Base-by-base conservation (phyloP, 2,329 filamentous ascomycete genomes). In the Aspergillus neotritici region DNA sequence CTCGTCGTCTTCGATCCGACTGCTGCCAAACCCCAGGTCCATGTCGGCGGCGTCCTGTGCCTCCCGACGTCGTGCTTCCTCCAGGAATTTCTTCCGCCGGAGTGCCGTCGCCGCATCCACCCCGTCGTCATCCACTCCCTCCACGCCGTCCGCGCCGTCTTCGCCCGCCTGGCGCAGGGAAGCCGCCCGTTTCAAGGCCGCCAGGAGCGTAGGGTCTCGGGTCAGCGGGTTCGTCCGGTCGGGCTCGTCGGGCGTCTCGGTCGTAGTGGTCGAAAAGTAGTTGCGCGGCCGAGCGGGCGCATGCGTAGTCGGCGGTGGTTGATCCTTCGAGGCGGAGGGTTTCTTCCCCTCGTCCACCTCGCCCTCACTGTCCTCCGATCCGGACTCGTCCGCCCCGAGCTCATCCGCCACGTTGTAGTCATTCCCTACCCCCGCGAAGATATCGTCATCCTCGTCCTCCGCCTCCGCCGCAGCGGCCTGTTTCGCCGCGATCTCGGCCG, bases 11-110 rank as follows among this genome's bases (percentile, higher is more conserved):
- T 87, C 89, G 57, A 87, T 84, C 21, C 91, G 78, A 59, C 85
- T 93, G 14, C 83, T 87, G 29, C 93, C 93, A 60, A 98, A 97
- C 47, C 90, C 91, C 74, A 97, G 80, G 60, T 98, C 93, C 69
- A 98, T 78, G 67, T 98, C 91, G 44, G 91, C 83, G 37, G 89
- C 81, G 62, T 97, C 91, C 37, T 90, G 79, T 53, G 86, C 84
- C 43, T 82, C 68, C n/a, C 69, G 70, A 8, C 65, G 64, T 34
- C 59, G 62, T 8, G 73, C 80, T 47, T 77, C 77, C 55, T 83
- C 74, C 5, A 96, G 73, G 72, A 96, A 85, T 52, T 79, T 84
- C 63, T 81, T 84, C 40, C 83, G 79, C 6, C 84, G 82, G 38
- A 82, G 82, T 49, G 84, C 78, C 48, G 82, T 79, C 2, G 79